Conservation (phyloP, 1,139 yeast species). For the Lodderomyces jiufengensis region DNA sequence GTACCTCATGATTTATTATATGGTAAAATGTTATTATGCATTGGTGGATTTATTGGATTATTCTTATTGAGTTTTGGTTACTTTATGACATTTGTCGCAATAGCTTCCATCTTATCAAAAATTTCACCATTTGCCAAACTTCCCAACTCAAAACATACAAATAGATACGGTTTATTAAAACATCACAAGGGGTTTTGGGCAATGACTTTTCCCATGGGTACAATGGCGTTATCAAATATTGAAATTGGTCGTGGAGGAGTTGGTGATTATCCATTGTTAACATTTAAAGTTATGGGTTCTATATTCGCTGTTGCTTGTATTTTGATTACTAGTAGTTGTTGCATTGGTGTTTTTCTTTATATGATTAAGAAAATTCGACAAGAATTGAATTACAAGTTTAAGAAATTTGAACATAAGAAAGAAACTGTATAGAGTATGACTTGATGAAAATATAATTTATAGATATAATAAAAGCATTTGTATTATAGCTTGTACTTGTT, state of each 20-base stretch:
- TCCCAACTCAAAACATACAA: slow-evolving; percentile 13
- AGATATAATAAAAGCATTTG: too few species aligned
- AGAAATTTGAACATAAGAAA: slow-evolving; percentile 5
- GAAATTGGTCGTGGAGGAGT: slow-evolving; percentile 46
- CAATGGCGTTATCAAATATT: slow-evolving; percentile 63
- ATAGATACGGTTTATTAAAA: slow-evolving; percentile 12
- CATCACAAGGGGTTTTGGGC: slow-evolving; percentile 67
- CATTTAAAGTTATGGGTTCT: slow-evolving; percentile 59
- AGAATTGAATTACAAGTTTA: slow-evolving; percentile 4
- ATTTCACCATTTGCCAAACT: slow-evolving; percentile 28
- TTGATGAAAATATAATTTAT: too few species aligned
- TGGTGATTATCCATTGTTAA: slow-evolving; percentile 30
- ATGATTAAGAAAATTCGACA: slow-evolving; percentile 7
- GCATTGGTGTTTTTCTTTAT: slow-evolving; percentile 24
- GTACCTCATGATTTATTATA: slow-evolving; percentile 15
- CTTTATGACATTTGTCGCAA: slow-evolving; percentile 57
- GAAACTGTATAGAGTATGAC: slow-evolving; percentile 5
- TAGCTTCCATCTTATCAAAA: slow-evolving; percentile 40
- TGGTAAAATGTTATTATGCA: slow-evolving; percentile 18
- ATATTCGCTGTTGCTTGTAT: slow-evolving; percentile 49
- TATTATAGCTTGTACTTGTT: too few species aligned
- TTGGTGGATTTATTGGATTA: slow-evolving; percentile 34
- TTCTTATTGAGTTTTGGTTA: slow-evolving; percentile 59
- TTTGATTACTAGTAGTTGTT: slow-evolving; percentile 28
- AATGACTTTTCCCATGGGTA: slow-evolving; percentile 86